Conservation (phyloP, 257 asterid species). For the Striga asiatica region DNA sequence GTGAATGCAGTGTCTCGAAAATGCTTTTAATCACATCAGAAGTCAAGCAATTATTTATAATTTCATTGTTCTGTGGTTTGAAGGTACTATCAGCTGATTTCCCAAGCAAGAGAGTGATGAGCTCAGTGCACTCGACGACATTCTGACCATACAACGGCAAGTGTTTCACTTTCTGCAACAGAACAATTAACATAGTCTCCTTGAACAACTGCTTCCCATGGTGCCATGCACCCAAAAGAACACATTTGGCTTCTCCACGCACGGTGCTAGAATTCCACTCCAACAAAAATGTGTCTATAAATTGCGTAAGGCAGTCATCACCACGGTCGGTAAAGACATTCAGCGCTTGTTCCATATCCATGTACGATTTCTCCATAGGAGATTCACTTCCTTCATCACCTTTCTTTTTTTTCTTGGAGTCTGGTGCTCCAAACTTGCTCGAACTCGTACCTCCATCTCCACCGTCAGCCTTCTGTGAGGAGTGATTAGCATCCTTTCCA, state of each 20-base stretch:
- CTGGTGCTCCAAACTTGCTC: constrained; percentile 62
- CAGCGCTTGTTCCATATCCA: constrained; percentile 88
- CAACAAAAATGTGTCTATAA: constrained; percentile 75
- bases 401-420: constrained; percentile 85
- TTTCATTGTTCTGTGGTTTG: constrained; percentile 53
- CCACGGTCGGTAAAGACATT: constrained; percentile 61
- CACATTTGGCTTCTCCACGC: constrained; percentile 83
- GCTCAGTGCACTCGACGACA: constrained; percentile 75
- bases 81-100: constrained; percentile 55
- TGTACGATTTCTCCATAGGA: constrained; percentile 58
- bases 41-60: constrained; percentile 86
- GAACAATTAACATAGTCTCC: constrained; percentile 61
- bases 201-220: constrained; percentile 71
- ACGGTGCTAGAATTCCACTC: constrained; percentile 95
- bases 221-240: constrained; percentile 87
- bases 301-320: constrained; percentile 70
- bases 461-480: constrained; percentile 66
- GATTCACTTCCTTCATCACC: constrained; percentile 88
- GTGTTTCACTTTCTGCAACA: constrained; percentile 68
- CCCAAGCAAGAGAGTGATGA: constrained; percentile 72
- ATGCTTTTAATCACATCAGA: constrained; percentile 70
- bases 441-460: constrained; percentile 52
- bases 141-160: constrained; percentile 95
- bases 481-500: constrained; percentile 66
- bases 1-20: constrained; percentile 85